These are phyloP conservation scores for Cadophora gregata DNA, from an alignment of 2,329 filamentous ascomycete species.

Conservation along the genomic window DNA sequence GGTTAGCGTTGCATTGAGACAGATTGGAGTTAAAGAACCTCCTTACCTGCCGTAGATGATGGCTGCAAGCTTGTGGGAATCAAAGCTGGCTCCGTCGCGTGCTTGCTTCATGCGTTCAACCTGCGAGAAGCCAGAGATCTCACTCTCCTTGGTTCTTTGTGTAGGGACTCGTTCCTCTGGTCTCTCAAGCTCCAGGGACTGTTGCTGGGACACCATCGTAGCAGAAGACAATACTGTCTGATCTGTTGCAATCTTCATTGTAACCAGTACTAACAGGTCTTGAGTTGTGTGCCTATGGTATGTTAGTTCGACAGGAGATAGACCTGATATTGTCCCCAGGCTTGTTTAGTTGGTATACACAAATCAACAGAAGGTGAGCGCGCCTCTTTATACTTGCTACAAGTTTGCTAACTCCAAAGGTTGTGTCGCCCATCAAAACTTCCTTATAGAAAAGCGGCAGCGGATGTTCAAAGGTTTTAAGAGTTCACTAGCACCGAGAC, in stretches of 20 bases:
- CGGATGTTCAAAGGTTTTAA: too few relatives aligned
- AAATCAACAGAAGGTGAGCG: too few relatives aligned
- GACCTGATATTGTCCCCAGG: too few relatives aligned
- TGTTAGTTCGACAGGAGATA: neutral
- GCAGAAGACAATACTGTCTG: neutral
- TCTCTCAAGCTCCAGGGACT: neutral
- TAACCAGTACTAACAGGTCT: neutral
- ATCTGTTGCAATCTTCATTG: neutral
- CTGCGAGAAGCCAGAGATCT: neutral
- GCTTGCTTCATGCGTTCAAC: conserved; percentile 20
- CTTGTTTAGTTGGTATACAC: too few relatives aligned
- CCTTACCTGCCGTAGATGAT: conserved; percentile 29
- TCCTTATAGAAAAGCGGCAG: too few relatives aligned
- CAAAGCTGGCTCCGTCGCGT: conserved; percentile 19
- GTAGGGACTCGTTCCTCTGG: neutral
- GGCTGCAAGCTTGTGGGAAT: conserved; percentile 16
- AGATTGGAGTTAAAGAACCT: neutral
- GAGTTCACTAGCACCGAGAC: too few relatives aligned
- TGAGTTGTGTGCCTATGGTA: neutral
- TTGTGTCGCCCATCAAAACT: too few relatives aligned
- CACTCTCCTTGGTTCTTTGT: neutral
- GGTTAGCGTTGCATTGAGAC: neutral
- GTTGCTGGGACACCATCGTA: neutral
- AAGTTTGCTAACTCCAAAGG: too few relatives aligned
- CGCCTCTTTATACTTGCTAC: too few relatives aligned